Evolutionary conservation across 2,329 filamentous ascomycete genomes (phyloP).

Genomic region (Fusarium hostae): DNA sequence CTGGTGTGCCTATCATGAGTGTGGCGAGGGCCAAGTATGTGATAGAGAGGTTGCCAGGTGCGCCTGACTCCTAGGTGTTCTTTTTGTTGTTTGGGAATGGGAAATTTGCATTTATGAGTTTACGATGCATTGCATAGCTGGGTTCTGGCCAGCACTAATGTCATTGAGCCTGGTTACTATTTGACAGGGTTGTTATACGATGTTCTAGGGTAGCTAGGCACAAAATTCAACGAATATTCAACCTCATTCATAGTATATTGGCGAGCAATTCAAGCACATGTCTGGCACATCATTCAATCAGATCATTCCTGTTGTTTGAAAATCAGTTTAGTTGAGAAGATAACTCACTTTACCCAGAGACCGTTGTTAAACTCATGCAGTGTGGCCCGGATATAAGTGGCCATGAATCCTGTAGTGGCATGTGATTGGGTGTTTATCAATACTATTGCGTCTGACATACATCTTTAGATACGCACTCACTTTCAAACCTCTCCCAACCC

Average conservation of each 20-base stretch:
- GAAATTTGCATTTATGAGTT: conserved; percentile 33
- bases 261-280: neutral
- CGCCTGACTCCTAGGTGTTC: conserved; percentile 66
- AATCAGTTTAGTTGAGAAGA: neutral
- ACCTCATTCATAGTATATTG: neutral
- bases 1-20: conserved; percentile 77
- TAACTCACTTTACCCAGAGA: neutral
- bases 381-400: neutral
- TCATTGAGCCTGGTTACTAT: neutral
- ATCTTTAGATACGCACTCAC: neutral
- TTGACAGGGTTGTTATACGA: neutral
- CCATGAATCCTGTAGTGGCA: neutral
- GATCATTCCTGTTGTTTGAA: neutral
- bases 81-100: conserved; percentile 17
- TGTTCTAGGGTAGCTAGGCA: neutral
- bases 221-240: neutral
- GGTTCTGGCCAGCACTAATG: neutral
- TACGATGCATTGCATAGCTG: conserved; percentile 17
- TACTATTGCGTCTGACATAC: neutral
- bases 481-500: neutral
- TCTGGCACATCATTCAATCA: neutral
- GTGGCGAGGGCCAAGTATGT: conserved; percentile 92
- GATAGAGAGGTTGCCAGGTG: conserved; percentile 90
- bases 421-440: conserved; percentile 2
- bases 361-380: too few species aligned